Conservation (phyloP, 2,329 filamentous ascomycete species). For the Penicillium sp. region DNA sequence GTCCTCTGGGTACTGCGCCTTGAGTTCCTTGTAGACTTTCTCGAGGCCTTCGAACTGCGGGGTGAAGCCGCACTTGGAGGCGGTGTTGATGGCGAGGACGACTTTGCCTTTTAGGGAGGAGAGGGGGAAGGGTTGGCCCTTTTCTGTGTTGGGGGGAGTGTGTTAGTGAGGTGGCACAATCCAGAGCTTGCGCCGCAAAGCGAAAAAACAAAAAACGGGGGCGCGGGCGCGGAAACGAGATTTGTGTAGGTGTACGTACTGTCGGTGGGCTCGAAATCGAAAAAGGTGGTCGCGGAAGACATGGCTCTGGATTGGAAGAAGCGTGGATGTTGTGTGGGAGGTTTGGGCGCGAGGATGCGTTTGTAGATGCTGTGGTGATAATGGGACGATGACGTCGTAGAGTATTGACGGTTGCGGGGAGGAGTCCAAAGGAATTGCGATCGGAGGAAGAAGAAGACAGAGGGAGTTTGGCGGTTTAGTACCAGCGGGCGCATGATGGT, state of each 20-base stretch:
- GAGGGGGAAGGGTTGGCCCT: conserved; percentile 71
- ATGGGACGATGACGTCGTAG: conserved; percentile 22
- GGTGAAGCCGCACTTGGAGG: conserved; percentile 98
- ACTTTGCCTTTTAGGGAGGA: conserved; percentile 83
- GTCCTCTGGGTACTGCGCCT: conserved; percentile 68
- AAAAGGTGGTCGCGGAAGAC: conserved; percentile 61
- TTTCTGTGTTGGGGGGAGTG: conserved; percentile 54
- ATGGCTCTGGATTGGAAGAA: conserved; percentile 42
- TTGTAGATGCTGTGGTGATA: not conserved
- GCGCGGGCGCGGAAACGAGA: not conserved
- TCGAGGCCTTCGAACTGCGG: conserved; percentile 92
- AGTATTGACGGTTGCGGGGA: conserved; percentile 6
- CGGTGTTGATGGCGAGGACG: conserved; percentile 94
- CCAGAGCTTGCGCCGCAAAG: not conserved
- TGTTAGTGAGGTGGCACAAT: conserved; percentile 9
- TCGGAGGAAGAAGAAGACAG: not conserved
- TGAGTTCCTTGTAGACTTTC: conserved; percentile 79
- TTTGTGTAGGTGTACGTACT: conserved; percentile 45
- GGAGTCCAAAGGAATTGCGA: not conserved
- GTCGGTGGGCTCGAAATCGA: conserved; percentile 61
- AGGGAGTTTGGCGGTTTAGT: conserved; percentile 1
- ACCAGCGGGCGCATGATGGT: conserved; percentile 10
- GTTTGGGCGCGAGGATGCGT: conserved; percentile 2
- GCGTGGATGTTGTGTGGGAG: not conserved
- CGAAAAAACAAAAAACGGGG: too few species aligned